phyloP scores from a whole-genome alignment of 1,284 basidiomycete genomes.

The Hypsizygus ulmarius region DNA sequence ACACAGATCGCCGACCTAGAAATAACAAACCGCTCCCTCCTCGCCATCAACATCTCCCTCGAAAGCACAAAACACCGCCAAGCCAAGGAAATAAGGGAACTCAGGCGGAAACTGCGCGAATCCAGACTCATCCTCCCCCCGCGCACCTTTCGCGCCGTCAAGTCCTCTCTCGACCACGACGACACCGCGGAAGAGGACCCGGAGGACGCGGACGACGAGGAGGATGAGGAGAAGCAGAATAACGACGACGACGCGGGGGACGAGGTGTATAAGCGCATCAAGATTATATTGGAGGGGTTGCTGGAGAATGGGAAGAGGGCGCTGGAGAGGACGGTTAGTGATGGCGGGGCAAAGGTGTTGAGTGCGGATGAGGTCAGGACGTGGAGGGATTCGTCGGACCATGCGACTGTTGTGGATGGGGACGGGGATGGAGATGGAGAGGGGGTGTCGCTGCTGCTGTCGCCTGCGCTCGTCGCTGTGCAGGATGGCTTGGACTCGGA shows the following conservation, averaged over 20 bases:
- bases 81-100: constrained; percentile 74
- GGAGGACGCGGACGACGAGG: constrained; percentile 43
- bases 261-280: constrained; percentile 57
- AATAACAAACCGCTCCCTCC: constrained; percentile 76
- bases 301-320: constrained; percentile 50
- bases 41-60: constrained; percentile 72
- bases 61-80: constrained; percentile 75
- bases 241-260: constrained; percentile 43
- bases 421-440: not conserved
- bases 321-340: no score
- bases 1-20: constrained; percentile 84
- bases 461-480: constrained; percentile 6
- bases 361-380: constrained; percentile 64
- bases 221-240: constrained; percentile 41
- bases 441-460: not conserved
- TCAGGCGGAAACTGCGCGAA: constrained; percentile 73
- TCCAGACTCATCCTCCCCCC: constrained; percentile 75
- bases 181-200: constrained; percentile 37
- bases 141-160: constrained; percentile 52
- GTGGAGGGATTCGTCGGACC: constrained; percentile 44
- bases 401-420: constrained; percentile 3
- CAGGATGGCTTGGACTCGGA: constrained; percentile 21
- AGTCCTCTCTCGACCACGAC: constrained; percentile 47
- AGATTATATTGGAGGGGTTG: constrained; percentile 59
- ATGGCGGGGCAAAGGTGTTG: constrained; percentile 64